Base-by-base conservation (phyloP, 306 rosid species). In the Glycine latifolia region DNA sequence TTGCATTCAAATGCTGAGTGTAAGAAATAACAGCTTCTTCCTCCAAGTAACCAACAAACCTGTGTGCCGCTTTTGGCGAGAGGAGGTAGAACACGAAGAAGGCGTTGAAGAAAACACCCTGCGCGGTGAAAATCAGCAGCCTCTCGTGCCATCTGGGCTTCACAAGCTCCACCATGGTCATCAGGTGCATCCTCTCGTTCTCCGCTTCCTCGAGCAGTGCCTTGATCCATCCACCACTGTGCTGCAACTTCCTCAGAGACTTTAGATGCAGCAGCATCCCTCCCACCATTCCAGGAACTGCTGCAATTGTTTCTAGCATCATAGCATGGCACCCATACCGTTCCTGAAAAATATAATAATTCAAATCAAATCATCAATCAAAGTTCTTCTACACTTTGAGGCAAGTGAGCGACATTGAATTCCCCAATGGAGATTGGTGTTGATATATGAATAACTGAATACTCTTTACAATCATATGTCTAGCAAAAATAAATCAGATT, bases 301-400 rank as follows among this genome's bases (percentile, higher is more conserved):
- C 97, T 2, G 97, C 97, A 26, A 92, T 90, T 11, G 97, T 92
- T 85, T 92, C 97, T 76, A 92, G 79, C 97, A 92, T 92, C 94
- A 92, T 92, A 7, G 97, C 97, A 37, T 82, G 97, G 53, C 97
- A 92, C 1, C 97, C 97, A 15, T 92, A 90, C 58, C 97, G 90
- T 67, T 91, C 92, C 97, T 92, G 73, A 50, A 61, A 52, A 26
- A 26, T 26, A 26, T 26, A 26, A 26, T 26, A 26, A 26, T 26
- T 26, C 31, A 26, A 26, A 26, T 26, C 31, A 26, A 26, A 26
- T 26, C 31, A 26, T 26, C 31, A 26, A 26, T 26, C 31, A 26
- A 26, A 0, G 31, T 26, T 26, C 2, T 26, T 26, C 31, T 26
- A 26, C 2, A 26, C 31, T 26, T 26, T 26, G 31, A 26, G 31